Conservation (phyloP, 2,329 filamentous ascomycete genomes). For the Trichoderma semiorbis region DNA sequence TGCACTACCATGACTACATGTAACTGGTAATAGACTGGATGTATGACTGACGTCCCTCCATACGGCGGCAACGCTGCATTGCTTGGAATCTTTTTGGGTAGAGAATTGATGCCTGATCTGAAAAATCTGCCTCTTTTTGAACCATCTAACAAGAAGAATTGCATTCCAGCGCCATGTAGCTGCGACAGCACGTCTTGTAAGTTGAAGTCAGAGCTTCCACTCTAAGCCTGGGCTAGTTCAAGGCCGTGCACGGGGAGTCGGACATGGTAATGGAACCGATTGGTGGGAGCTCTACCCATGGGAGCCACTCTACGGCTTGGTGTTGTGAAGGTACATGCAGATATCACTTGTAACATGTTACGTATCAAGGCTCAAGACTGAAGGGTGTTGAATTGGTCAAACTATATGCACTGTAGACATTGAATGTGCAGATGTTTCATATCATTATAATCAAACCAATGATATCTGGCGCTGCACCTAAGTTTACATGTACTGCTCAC, state of each 20-base stretch:
- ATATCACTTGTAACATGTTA: neutral
- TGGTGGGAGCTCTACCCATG: neutral
- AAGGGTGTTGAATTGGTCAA: neutral
- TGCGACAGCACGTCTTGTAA: neutral
- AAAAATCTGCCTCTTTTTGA: neutral
- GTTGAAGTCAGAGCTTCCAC: neutral
- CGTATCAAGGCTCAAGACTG: neutral
- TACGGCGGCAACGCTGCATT: neutral
- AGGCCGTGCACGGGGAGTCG: neutral
- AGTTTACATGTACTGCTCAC: neutral
- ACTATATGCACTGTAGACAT: neutral
- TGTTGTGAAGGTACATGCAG: neutral
- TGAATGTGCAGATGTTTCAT: neutral
- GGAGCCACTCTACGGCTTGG: neutral
- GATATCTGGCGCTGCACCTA: neutral
- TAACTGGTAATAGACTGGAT: too few relatives aligned
- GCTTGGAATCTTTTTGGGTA: neutral
- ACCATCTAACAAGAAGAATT: neutral
- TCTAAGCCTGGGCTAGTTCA: neutral
- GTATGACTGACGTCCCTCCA: neutral
- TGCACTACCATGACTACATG: too few relatives aligned
- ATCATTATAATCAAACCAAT: neutral
- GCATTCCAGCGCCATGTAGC: neutral
- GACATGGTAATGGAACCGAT: conserved; percentile 7
- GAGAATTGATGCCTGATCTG: neutral